These are phyloP conservation scores for Tetracladium setigerum DNA, from an alignment of 495 filamentous ascomycete species.

Conservation along the genomic window DNA sequence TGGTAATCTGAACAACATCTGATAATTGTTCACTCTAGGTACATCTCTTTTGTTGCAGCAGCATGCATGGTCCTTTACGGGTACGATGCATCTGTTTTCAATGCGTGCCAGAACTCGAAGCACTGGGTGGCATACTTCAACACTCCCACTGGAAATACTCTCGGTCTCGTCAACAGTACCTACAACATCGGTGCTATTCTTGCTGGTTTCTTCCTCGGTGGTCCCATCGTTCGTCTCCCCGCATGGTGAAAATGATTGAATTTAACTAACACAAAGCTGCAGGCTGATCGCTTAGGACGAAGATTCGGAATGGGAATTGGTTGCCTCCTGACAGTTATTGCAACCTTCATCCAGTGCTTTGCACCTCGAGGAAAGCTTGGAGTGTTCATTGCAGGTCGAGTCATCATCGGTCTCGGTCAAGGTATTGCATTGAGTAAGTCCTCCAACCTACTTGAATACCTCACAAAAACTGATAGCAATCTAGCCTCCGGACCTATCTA, in stretches of 20 bases:
- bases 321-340: slow-evolving; percentile 47
- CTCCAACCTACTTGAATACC: neutral
- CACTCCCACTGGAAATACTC: slow-evolving; percentile 36
- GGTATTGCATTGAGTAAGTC: slow-evolving; percentile 54
- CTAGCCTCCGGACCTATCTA: slow-evolving; percentile 47
- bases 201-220: slow-evolving; percentile 53
- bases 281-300: slow-evolving; percentile 50
- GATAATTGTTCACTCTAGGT: slow-evolving; percentile 32
- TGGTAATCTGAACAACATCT: neutral
- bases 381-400: slow-evolving; percentile 53
- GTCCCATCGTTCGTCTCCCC: slow-evolving; percentile 30
- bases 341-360: slow-evolving; percentile 57
- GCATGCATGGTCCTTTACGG: slow-evolving; percentile 63
- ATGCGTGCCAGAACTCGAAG: slow-evolving; percentile 50
- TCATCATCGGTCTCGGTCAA: slow-evolving; percentile 57
- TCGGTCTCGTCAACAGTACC: slow-evolving; percentile 52
- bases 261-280: neutral
- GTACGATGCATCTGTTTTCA: slow-evolving; percentile 60
- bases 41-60: slow-evolving; percentile 53
- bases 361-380: slow-evolving; percentile 45
- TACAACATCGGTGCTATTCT: slow-evolving; percentile 59
- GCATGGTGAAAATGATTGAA: neutral
- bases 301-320: slow-evolving; percentile 50
- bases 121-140: slow-evolving; percentile 55
- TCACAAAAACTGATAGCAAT: neutral